Evolutionary conservation across 2,329 filamentous ascomycete genomes (phyloP).

Genomic region (Penicillium sp.): DNA sequence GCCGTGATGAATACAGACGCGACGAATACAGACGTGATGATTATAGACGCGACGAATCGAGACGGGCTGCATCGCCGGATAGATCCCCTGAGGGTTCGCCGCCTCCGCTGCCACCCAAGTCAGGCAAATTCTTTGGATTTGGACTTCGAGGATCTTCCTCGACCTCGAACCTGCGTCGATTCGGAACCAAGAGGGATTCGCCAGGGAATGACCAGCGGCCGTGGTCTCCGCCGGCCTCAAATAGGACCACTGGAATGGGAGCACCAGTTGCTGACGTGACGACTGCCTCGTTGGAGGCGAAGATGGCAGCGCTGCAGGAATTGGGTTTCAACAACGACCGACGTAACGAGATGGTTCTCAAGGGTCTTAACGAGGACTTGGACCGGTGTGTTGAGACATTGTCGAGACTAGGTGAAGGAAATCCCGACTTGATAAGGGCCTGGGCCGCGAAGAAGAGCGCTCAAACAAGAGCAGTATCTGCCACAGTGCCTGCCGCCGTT

Average conservation of each 20-base stretch:
- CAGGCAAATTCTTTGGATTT: slow-evolving; percentile 61
- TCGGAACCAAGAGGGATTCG: slow-evolving; percentile 56
- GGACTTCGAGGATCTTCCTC: slow-evolving; percentile 69
- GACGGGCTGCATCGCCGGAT: background rate
- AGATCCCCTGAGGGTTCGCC: slow-evolving; percentile 52
- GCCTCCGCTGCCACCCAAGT: slow-evolving; percentile 60
- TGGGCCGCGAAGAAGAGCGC: slow-evolving; percentile 52
- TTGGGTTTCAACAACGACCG: slow-evolving; percentile 90
- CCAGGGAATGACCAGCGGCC: slow-evolving; percentile 25
- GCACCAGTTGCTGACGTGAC: slow-evolving; percentile 59
- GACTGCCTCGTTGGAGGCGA: slow-evolving; percentile 61
- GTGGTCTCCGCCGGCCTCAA: slow-evolving; percentile 28
- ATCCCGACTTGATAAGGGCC: slow-evolving; percentile 52
- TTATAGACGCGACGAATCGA: slow-evolving; percentile 16
- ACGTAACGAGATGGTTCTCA: slow-evolving; percentile 77
- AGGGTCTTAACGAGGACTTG: slow-evolving; percentile 79
- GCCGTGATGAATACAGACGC: too few species aligned
- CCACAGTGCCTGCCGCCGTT: slow-evolving; percentile 18
- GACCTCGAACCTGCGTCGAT: slow-evolving; percentile 62
- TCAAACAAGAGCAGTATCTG: slow-evolving; percentile 13
- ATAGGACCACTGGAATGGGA: slow-evolving; percentile 58
- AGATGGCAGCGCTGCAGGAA: slow-evolving; percentile 74
- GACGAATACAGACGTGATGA: too few species aligned
- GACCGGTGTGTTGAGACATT: slow-evolving; percentile 84
- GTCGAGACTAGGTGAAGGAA: slow-evolving; percentile 74